Evolutionary conservation across 2,329 filamentous ascomycete genomes (phyloP), one percentile per base, ranked within the genome.

Genomic region (Phyllosticta capitalensis): DNA sequence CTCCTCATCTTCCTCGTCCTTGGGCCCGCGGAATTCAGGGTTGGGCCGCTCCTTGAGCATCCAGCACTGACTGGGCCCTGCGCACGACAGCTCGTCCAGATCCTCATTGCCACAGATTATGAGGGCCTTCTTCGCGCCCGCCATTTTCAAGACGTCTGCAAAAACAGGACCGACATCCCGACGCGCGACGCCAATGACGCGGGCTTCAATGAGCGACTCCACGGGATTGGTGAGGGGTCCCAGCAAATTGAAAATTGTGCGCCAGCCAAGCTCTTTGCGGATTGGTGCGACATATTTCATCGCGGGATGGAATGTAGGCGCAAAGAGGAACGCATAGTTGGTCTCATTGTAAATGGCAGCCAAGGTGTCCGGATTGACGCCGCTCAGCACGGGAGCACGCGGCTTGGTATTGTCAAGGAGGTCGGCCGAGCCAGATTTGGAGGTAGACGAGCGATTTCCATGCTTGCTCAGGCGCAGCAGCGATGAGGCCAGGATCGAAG

Each of bases 201-300:
- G 85, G 12, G 92, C 91, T 76, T 99, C 94, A 61, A 99, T 83
- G 12, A 78, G 64, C 5, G 74, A 72, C 68, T 96, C 89, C 19
- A 95, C 83, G 0, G 94, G 94, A 73, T 97, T 97, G 52, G 91
- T 88, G 26, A 99, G 79, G 0, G 94, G 94, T 0, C 94, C 94
- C 55, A 99, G 82, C 17, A 99, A 83, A 75, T 99, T 99, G 84
- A 99, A 99, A 65, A 99, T 92, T 1, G 94, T 99, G 67, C 94
- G 85, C 81, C 94, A 92, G 61, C 92, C 92, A 21, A 99, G 83
- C 71, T 95, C 88, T 69, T 85, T 89, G 63, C 94, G 87, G 64
- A 96, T 86, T 1, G 87, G 84, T 4, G 91, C 90, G 48, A 94
- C 91, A 72, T 92, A 87, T 71, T 85, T 87, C 87, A 97, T 96